Evolutionary conservation across 148 eudicot genomes (phyloP).

Genomic region (Pharnaceum exiguum): DNA sequence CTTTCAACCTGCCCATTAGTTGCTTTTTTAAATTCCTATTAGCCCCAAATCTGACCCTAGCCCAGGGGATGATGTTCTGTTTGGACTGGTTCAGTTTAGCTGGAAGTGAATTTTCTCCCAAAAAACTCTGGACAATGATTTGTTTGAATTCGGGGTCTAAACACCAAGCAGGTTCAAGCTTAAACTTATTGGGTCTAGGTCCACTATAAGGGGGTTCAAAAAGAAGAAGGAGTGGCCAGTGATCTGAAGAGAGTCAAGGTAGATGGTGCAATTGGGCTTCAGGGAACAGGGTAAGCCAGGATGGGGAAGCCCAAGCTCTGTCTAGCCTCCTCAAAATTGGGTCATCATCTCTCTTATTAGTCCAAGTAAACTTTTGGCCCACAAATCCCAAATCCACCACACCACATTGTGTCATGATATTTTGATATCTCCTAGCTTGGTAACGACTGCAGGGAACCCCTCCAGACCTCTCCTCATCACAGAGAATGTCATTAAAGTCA

Average conservation of each 20-base stretch:
- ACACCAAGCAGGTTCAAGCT: no score
- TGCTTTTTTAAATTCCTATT: no score
- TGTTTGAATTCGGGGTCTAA: no score
- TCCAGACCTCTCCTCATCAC: background rate
- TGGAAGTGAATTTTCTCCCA: no score
- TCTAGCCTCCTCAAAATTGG: background rate
- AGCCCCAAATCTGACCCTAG: no score
- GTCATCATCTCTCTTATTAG: background rate
- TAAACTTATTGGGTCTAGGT: no score
- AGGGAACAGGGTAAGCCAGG: background rate
- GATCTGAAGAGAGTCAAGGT: background rate
- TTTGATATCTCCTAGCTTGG: background rate
- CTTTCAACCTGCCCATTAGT: no score
- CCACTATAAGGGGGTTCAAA: constrained; percentile 14
- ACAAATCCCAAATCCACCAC: background rate
- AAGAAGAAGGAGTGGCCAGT: background rate
- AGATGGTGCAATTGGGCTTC: background rate
- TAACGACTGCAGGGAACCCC: background rate
- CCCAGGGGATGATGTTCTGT: no score
- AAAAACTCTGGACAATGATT: no score
- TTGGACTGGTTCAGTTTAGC: no score
- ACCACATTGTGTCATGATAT: background rate
- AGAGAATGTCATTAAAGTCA: background rate
- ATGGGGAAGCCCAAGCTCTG: background rate
- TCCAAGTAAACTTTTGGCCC: background rate